phyloP scores from a whole-genome alignment of 2,329 filamentous ascomycete genomes.

The Stachybotrys elegans region DNA sequence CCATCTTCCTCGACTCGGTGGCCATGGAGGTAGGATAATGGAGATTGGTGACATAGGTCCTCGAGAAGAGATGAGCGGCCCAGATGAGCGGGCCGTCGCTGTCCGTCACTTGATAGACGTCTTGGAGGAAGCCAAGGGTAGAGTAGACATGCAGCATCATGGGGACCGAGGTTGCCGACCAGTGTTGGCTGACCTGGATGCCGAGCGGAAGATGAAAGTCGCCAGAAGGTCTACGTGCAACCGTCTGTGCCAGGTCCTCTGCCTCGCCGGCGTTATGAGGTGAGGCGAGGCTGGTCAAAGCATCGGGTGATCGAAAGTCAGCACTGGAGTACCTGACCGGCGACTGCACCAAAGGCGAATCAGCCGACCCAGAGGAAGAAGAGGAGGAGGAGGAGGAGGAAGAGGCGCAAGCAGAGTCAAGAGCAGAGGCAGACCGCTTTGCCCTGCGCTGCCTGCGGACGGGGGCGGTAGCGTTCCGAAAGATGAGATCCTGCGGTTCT shows the following conservation, averaged over 20 bases:
- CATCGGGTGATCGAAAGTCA: too few species aligned
- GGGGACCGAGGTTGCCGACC: slow-evolving; percentile 32
- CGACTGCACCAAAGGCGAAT: too few species aligned
- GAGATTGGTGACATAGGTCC: slow-evolving; percentile 33
- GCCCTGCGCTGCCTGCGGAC: slow-evolving; percentile 25
- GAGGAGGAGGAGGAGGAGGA: too few species aligned
- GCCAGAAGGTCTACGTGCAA: slow-evolving; percentile 5
- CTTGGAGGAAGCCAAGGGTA: slow-evolving; percentile 26
- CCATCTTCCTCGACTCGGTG: slow-evolving; percentile 17
- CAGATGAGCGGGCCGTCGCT: slow-evolving; percentile 30
- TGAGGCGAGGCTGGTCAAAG: too few species aligned
- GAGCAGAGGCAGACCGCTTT: too few species aligned
- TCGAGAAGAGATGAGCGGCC: slow-evolving; percentile 33
- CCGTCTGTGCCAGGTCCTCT: too few species aligned
- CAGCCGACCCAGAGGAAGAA: slow-evolving; percentile 6
- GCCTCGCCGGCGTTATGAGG: too few species aligned
- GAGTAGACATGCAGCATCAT: slow-evolving; percentile 33
- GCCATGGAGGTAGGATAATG: slow-evolving; percentile 23
- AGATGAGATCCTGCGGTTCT: slow-evolving; percentile 33
- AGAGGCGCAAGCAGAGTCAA: too few species aligned
- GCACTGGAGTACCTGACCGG: too few species aligned
- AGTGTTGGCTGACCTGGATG: slow-evolving; percentile 26
- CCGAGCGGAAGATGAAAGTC: slow-evolving; percentile 11
- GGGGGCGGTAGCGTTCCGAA: slow-evolving; percentile 27
- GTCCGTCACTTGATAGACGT: slow-evolving; percentile 18